Conservation (phyloP, 768 basidiomycete genomes). For the Lentinula raphanica region DNA sequence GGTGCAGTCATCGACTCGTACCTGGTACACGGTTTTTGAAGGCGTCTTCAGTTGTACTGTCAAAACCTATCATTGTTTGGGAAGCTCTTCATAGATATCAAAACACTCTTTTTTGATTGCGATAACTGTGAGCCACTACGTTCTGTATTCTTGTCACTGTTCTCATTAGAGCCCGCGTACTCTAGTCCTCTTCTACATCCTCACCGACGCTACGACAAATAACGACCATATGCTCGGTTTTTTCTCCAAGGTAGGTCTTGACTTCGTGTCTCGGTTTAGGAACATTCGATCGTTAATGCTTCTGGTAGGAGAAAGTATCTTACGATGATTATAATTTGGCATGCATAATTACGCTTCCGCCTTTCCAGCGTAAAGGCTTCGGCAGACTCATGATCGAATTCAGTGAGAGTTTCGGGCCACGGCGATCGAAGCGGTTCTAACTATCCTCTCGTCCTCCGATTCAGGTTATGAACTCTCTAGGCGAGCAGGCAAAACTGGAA, state of each 20-base stretch:
- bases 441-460: not conserved
- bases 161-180: not conserved
- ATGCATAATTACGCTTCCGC: slow-evolving; percentile 93
- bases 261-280: not conserved
- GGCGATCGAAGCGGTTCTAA: not conserved
- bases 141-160: not conserved
- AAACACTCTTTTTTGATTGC: slow-evolving; percentile 88
- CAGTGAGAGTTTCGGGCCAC: slow-evolving; percentile 48
- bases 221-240: slow-evolving; percentile 78
- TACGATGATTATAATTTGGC: slow-evolving; percentile 98
- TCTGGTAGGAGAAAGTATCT: slow-evolving; percentile 78
- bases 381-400: slow-evolving; percentile 98
- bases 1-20: slow-evolving; percentile 35
- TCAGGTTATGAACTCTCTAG: slow-evolving; percentile 91
- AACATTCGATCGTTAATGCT: not conserved
- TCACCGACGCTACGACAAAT: slow-evolving; percentile 78
- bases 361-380: slow-evolving; percentile 83
- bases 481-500: slow-evolving; percentile 72
- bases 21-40: not conserved
- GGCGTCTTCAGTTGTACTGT: slow-evolving; percentile 72
- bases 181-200: slow-evolving; percentile 83
- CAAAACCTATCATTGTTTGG: slow-evolving; percentile 95
- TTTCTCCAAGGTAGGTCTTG: slow-evolving; percentile 53
- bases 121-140: slow-evolving; percentile 64
- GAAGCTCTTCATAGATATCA: slow-evolving; percentile 98